Conservation (phyloP, 2,329 filamentous ascomycete species). For the Xylaria multiplex region DNA sequence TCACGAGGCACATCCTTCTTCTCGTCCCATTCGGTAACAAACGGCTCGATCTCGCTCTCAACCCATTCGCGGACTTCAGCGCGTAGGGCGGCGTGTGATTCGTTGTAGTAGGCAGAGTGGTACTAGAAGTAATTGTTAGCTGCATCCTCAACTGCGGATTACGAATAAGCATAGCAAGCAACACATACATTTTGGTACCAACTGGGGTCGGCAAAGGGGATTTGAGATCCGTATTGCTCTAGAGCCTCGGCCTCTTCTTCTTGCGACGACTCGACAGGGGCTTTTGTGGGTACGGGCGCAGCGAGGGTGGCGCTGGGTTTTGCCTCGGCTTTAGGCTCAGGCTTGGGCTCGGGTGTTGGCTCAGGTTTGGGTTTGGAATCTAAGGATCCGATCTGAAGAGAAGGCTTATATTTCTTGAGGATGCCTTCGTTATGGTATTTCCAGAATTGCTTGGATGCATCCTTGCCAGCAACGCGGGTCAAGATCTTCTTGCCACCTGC, state of each 20-base stretch:
- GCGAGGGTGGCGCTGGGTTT: conserved; percentile 62
- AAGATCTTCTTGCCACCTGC: conserved; percentile 73
- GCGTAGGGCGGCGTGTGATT: conserved; percentile 89
- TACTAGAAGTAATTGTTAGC: conserved; percentile 66
- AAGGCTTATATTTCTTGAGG: conserved; percentile 83
- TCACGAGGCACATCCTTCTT: conserved; percentile 86
- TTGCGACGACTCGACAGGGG: conserved; percentile 46
- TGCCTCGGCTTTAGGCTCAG: conserved; percentile 64
- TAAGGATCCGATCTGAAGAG: conserved; percentile 85
- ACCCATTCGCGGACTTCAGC: conserved; percentile 94
- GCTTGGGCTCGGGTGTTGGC: conserved; percentile 59
- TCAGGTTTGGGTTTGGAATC: conserved; percentile 80
- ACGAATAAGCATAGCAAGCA: background rate
- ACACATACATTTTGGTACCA: conserved; percentile 90
- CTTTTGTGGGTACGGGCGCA: conserved; percentile 50
- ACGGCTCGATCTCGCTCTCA: conserved; percentile 85
- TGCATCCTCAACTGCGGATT: background rate
- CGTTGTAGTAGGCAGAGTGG: conserved; percentile 96
- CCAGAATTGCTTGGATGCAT: conserved; percentile 75
- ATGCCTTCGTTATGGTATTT: conserved; percentile 86
- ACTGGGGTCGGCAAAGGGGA: conserved; percentile 90
- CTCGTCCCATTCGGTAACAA: conserved; percentile 97
- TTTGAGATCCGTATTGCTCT: conserved; percentile 84
- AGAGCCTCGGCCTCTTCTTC: conserved; percentile 74
- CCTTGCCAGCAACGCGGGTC: conserved; percentile 70